Base-by-base conservation (phyloP, 768 basidiomycete genomes). In the Tephrocybe sp. region DNA sequence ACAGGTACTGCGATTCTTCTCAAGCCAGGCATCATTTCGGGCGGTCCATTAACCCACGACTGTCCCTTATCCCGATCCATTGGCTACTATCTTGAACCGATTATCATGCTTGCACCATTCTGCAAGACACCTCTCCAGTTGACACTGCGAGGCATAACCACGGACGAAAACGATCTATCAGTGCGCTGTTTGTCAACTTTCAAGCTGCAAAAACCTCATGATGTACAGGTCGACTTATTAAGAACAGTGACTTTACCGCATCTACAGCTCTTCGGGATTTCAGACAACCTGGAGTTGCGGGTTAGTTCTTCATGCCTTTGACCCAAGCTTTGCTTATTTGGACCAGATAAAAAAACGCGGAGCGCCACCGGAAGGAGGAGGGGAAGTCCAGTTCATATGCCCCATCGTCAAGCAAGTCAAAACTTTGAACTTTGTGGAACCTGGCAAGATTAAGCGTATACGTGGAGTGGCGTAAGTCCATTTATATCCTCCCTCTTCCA, bases 61-160 rank as follows among this genome's bases (percentile, higher is more conserved):
- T 98, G 96, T 61, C 90, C 94, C 16, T 72, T 86, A 14, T 89
- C 92, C 10, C 80, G 95, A 36, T 88, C 91, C 23, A 78, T 98
- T 39, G 97, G 97, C 10, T 99, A 98, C 70, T 98, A 91, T 64
- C 73, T 98, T 10, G 97, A 98, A 63, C 86, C 93, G 12, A 61
- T 98, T 1, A 72, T 98, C 16, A 89, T 92, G 76, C 74, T 98
- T 3, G 95, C 92, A 2, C 92, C 93, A 0, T 98, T 98, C 63
- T 79, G 92, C 17, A 99, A 99, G 73, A 88, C 79, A 54, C 83
- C 92, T 0, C 66, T 98, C 41, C 79, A 87, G 39, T 65, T 95
- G 23, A 96, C 87, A 0, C 66, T 98, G 48, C 82, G 78, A 45
- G 97, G 97, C 1, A 86, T 99, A 50, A 99, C 97, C 1, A 91